phyloP scores from a whole-genome alignment of 2,329 filamentous ascomycete genomes.

The Aureobasidium vineae region DNA sequence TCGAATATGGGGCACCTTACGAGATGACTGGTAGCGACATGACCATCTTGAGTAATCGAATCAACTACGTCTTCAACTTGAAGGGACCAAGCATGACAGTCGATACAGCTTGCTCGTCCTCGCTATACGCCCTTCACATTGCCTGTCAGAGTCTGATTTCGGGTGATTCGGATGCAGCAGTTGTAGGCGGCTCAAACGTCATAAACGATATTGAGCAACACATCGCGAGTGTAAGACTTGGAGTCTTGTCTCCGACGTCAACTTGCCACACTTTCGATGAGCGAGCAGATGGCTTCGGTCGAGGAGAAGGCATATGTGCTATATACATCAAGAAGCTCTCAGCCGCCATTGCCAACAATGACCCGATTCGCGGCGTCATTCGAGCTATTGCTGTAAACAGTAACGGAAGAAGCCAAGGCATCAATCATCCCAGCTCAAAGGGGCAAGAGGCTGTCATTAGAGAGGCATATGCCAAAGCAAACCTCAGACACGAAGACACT shows the following conservation, averaged over 20 bases:
- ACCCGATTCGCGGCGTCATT: constrained; percentile 46
- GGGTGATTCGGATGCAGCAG: background rate
- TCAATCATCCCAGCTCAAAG: constrained; percentile 42
- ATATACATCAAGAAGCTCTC: constrained; percentile 50
- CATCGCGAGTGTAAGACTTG: background rate
- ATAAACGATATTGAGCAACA: constrained; percentile 1
- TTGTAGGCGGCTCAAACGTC: background rate
- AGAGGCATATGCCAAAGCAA: constrained; percentile 41
- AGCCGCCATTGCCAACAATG: constrained; percentile 49
- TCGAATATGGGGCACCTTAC: constrained; percentile 31
- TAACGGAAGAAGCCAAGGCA: constrained; percentile 43
- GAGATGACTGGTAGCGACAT: constrained; percentile 35
- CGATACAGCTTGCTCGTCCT: constrained; percentile 48
- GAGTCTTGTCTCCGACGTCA: constrained; percentile 37
- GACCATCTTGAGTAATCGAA: constrained; percentile 42
- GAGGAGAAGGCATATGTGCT: constrained; percentile 54
- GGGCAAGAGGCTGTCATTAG: constrained; percentile 42
- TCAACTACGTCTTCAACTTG: constrained; percentile 43
- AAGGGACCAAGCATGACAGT: constrained; percentile 46
- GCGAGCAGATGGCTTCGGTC: constrained; percentile 52
- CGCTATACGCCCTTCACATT: background rate
- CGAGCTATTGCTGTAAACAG: constrained; percentile 39
- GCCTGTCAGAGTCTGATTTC: constrained; percentile 2
- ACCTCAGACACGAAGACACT: constrained; percentile 30
- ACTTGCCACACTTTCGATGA: constrained; percentile 41